Evolutionary conservation across 1,284 basidiomycete genomes (phyloP).

Genomic region (Rhodotorula glutinis): DNA sequence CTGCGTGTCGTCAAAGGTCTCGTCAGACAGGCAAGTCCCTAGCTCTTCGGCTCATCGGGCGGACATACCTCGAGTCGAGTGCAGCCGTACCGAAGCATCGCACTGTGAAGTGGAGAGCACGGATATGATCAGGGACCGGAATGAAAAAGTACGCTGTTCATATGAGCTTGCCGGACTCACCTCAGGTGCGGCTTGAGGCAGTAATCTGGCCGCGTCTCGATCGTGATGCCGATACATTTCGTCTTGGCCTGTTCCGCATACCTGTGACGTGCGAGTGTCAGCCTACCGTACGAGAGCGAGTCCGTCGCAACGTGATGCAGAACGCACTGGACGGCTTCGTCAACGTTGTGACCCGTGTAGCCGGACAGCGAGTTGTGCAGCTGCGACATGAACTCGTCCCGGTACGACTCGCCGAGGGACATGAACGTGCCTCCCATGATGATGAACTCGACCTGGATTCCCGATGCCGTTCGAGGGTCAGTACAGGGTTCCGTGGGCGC

Average conservation of each 20-base stretch:
- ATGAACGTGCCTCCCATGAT: constrained; percentile 99
- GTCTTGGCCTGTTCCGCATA: constrained; percentile 96
- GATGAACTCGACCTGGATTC: constrained; percentile 86
- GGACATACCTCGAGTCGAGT: constrained; percentile 73
- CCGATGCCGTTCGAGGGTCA: background rate
- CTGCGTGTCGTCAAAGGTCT: constrained; percentile 10
- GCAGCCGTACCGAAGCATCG: constrained; percentile 98
- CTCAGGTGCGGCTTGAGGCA: constrained; percentile 93
- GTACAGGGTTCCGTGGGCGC: background rate
- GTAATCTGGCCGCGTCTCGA: constrained; percentile 98
- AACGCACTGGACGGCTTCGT: constrained; percentile 85
- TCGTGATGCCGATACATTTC: constrained; percentile 98
- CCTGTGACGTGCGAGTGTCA: constrained; percentile 49
- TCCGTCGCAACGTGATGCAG: too few relatives aligned
- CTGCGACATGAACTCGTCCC: constrained; percentile 89
- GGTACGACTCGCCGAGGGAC: constrained; percentile 96
- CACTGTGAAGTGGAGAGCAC: constrained; percentile 55
- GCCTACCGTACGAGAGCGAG: too few relatives aligned
- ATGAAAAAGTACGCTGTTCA: too few relatives aligned
- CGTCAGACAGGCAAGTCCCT: background rate
- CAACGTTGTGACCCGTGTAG: constrained; percentile 83
- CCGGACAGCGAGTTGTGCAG: constrained; percentile 96
- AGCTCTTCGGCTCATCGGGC: background rate
- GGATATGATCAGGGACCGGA: too few relatives aligned
- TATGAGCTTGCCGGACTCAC: constrained; percentile 52